phyloP scores from a whole-genome alignment of 2,329 filamentous ascomycete species.

The Botrytis pseudocinerea region DNA sequence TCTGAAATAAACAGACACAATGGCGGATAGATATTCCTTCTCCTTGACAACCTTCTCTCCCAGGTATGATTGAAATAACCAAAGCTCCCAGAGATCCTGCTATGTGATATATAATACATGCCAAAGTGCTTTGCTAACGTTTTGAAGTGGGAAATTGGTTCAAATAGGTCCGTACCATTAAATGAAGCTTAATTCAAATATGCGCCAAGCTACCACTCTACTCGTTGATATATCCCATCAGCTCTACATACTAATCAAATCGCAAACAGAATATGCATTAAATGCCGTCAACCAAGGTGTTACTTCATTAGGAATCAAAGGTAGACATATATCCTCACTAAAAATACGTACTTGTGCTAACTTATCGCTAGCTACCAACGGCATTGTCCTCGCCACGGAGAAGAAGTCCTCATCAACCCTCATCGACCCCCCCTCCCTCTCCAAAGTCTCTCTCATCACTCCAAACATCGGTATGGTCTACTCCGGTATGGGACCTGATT shows the following conservation, averaged over 20 bases:
- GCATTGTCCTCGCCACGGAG: slow-evolving; percentile 97
- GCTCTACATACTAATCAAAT: slow-evolving; percentile 29
- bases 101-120: slow-evolving; percentile 22
- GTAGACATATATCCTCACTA: slow-evolving; percentile 49
- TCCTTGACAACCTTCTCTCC: slow-evolving; percentile 99
- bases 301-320: slow-evolving; percentile 97
- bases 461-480: slow-evolving; percentile 99
- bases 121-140: slow-evolving; percentile 31
- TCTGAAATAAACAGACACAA: slow-evolving; percentile 47
- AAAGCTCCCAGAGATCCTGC: slow-evolving; percentile 29
- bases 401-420: slow-evolving; percentile 99
- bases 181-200: slow-evolving; percentile 11
- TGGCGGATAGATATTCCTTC: slow-evolving; percentile 99
- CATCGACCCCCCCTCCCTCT: slow-evolving; percentile 90
- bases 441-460: slow-evolving; percentile 96
- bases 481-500: slow-evolving; percentile 98
- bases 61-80: slow-evolving; percentile 64
- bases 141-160: slow-evolving; percentile 87
- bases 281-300: slow-evolving; percentile 99
- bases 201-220: slow-evolving; percentile 23
- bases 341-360: slow-evolving; percentile 1
- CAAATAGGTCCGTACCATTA: slow-evolving; percentile 74
- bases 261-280: slow-evolving; percentile 83
- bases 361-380: slow-evolving; percentile 76
- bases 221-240: slow-evolving; percentile 25